These are phyloP conservation scores for Leucocoprinus birnbaumii DNA, from an alignment of 768 basidiomycete genomes.

Conservation along the genomic window DNA sequence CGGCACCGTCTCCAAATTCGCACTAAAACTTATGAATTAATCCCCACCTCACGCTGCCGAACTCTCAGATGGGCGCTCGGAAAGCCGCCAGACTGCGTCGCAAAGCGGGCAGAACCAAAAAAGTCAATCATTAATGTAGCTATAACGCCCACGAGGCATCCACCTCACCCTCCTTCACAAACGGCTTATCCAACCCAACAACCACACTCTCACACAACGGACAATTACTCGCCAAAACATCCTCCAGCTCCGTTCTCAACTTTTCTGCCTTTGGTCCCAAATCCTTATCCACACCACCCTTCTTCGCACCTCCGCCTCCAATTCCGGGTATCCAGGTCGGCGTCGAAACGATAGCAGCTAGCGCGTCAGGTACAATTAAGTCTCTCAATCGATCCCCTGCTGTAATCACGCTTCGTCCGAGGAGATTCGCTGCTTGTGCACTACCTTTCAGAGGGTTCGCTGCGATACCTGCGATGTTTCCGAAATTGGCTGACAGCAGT, in stretches of 20 bases:
- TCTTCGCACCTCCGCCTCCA: conserved; percentile 40
- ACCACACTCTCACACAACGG: conserved; percentile 92
- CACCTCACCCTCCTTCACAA: conserved; percentile 74
- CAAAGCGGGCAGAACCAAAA: conserved; percentile 74
- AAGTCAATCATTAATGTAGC: conserved; percentile 65
- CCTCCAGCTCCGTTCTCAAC: conserved; percentile 83
- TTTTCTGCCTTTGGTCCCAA: conserved; percentile 63
- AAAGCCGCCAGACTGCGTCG: conserved; percentile 73
- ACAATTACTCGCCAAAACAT: conserved; percentile 84
- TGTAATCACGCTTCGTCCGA: conserved; percentile 79
- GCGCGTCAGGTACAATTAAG: conserved; percentile 90
- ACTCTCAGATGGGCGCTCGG: conserved; percentile 72
- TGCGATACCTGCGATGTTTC: conserved; percentile 25
- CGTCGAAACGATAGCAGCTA: conserved; percentile 79
- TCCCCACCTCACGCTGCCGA: neutral
- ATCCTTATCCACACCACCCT: conserved; percentile 28
- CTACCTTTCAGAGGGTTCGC: conserved; percentile 58
- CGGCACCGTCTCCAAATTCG: conserved; percentile 8
- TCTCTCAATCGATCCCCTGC: conserved; percentile 90
- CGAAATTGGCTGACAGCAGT: conserved; percentile 75
- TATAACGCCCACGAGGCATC: conserved; percentile 78
- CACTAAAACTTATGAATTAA: neutral
- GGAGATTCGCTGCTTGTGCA: conserved; percentile 59
- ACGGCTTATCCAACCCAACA: conserved; percentile 82
- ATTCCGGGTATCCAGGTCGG: conserved; percentile 77